Conservation (phyloP, 2,329 filamentous ascomycete species). For the Calonectria fujianensis region DNA sequence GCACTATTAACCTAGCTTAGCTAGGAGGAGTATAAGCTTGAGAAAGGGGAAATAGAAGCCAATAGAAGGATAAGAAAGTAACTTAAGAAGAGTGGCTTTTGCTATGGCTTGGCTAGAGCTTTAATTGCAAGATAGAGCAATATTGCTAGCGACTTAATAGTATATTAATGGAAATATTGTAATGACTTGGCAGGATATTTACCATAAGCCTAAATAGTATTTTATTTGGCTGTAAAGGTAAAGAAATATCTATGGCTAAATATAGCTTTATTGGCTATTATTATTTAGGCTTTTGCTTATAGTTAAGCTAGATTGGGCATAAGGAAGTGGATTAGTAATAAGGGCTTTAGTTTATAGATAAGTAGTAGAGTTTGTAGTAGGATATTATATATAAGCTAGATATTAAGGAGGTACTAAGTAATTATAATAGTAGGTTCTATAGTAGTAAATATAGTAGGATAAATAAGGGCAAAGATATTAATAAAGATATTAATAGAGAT, state of each 20-base stretch:
- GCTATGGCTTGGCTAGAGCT: not conserved
- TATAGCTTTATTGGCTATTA: not conserved
- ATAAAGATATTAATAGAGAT: not conserved
- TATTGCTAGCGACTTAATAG: not conserved
- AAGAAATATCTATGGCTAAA: not conserved
- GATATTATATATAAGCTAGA: conserved; percentile 12
- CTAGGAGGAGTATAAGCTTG: too few species aligned
- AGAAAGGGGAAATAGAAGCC: too few species aligned
- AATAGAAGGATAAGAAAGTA: not conserved
- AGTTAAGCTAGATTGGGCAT: not conserved
- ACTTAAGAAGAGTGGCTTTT: not conserved
- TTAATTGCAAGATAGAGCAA: not conserved
- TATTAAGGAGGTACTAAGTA: not conserved
- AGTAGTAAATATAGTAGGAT: not conserved
- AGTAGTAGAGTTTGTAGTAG: not conserved
- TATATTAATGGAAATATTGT: not conserved
- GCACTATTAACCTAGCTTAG: not conserved
- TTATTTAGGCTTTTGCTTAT: not conserved
- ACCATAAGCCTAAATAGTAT: not conserved
- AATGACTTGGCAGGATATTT: not conserved
- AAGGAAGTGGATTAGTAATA: not conserved
- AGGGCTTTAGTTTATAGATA: not conserved
- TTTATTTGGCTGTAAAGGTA: not conserved
- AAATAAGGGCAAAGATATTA: not conserved
- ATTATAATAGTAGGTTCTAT: not conserved